These are phyloP conservation scores for Achlya hypogyna DNA, from an alignment of 352 stramenopile genomes.

Conservation along the genomic window DNA sequence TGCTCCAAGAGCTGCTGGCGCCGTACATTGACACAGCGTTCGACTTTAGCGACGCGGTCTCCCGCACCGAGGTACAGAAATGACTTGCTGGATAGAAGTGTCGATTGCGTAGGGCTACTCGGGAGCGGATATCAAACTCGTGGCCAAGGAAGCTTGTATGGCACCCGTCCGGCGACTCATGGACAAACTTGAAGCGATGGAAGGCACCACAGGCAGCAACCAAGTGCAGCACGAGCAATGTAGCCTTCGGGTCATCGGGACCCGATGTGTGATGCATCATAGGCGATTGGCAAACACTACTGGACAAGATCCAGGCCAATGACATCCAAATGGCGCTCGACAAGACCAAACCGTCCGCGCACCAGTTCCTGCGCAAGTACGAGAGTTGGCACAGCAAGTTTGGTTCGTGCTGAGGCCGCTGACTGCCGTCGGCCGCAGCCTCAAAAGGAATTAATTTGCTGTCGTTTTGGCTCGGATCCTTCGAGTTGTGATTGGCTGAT, in stretches of 20 bases:
- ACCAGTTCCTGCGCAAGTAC: conserved; percentile 69
- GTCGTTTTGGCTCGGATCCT: too few relatives aligned
- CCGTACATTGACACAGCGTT: conserved; percentile 49
- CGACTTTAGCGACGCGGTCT: conserved; percentile 39
- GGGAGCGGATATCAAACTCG: conserved; percentile 75
- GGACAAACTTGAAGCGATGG: conserved; percentile 40
- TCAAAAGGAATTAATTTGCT: too few relatives aligned
- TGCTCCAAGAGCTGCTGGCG: conserved; percentile 51
- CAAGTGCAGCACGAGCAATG: conserved; percentile 10
- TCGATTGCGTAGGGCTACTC: conserved; percentile 41
- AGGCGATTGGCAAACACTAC: conserved; percentile 44
- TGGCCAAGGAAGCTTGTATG: conserved; percentile 81
- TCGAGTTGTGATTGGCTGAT: too few relatives aligned
- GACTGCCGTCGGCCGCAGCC: too few relatives aligned
- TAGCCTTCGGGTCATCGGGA: not conserved
- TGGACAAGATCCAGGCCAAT: conserved; percentile 45
- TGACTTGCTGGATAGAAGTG: not conserved
- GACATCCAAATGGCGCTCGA: conserved; percentile 51
- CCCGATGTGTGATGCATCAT: not conserved
- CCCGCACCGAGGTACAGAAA: conserved; percentile 32
- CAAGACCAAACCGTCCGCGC: conserved; percentile 69
- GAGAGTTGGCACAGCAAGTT: conserved; percentile 75
- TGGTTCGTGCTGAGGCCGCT: conserved; percentile 39
- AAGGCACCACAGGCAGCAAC: conserved; percentile 20
- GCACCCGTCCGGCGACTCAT: conserved; percentile 65